Conservation (phyloP, 129 eudicot genomes). For the Centrapalus pauciflorus region DNA sequence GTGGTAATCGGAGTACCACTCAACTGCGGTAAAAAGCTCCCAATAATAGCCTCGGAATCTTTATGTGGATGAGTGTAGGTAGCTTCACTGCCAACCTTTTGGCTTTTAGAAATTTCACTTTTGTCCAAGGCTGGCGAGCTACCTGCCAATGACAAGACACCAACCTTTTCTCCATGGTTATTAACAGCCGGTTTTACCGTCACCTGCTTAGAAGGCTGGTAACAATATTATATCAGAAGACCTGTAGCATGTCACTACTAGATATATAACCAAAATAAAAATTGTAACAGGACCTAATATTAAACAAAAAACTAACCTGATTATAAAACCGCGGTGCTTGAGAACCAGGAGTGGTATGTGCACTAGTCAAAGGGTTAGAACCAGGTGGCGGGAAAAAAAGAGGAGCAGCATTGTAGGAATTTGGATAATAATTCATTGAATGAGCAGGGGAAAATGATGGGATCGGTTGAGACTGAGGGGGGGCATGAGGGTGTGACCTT, state of each 20-base stretch:
- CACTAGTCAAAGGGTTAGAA: conserved; percentile 41
- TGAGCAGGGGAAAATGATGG: conserved; percentile 39
- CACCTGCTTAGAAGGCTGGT: conserved; percentile 38
- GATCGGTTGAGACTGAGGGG: conserved; percentile 63
- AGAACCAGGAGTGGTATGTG: conserved; percentile 46
- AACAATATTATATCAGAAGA: conserved; percentile 14
- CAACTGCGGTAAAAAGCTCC: conserved; percentile 22
- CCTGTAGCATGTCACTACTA: conserved; percentile 12
- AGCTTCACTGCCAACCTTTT: conserved; percentile 29
- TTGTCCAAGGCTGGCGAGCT: conserved; percentile 26
- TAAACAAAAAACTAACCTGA: conserved; percentile 43
- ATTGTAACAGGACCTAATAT: conserved; percentile 9
- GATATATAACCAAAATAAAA: background rate
- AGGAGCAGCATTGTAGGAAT: conserved; percentile 42
- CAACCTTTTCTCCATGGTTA: conserved; percentile 43
- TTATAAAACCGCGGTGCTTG: conserved; percentile 57
- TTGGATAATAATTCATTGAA: conserved; percentile 47
- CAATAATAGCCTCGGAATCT: conserved; percentile 24
- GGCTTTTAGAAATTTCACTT: conserved; percentile 22
- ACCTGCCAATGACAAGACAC: conserved; percentile 19
- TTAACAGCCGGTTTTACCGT: conserved; percentile 56
- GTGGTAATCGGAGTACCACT: too few species aligned
- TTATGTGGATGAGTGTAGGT: conserved; percentile 21
- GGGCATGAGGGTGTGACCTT: conserved; percentile 44
- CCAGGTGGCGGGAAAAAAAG: conserved; percentile 31